Evolutionary conservation across 208 protist species (phyloP).

Genomic region (Trypanosoma lewisi): DNA sequence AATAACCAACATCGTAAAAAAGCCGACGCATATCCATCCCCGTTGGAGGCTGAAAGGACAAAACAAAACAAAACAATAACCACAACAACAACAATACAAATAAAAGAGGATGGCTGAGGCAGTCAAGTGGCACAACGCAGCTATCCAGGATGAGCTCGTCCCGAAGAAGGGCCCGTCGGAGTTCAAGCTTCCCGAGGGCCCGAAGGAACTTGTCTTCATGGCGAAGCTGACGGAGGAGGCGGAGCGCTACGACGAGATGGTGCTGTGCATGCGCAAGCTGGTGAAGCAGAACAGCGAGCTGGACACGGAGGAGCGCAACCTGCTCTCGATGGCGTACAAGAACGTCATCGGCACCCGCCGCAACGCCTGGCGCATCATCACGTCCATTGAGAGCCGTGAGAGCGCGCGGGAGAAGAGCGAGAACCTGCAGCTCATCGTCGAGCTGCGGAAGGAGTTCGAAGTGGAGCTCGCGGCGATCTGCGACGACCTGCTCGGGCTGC

Average conservation of each 20-base stretch:
- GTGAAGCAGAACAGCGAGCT: conserved; percentile 96
- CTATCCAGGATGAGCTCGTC: conserved; percentile 73
- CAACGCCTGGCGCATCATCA: conserved; percentile 98
- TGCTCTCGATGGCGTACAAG: conserved; percentile 99
- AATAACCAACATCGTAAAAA: background rate
- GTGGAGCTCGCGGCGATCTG: conserved; percentile 97
- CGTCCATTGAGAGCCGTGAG: conserved; percentile 97
- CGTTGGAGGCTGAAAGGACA: too few species aligned
- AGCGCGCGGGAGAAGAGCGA: conserved; percentile 84
- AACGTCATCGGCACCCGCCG: conserved; percentile 99
- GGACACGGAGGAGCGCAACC: conserved; percentile 99
- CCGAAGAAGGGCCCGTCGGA: conserved; percentile 62
- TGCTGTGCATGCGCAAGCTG: conserved; percentile 97
- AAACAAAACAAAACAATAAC: background rate
- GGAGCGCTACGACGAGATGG: conserved; percentile 99
- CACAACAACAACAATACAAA: conserved; percentile 1
- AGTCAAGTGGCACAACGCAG: conserved; percentile 81
- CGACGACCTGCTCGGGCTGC: conserved; percentile 95
- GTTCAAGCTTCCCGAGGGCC: conserved; percentile 76
- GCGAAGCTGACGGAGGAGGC: conserved; percentile 98
- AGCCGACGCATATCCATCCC: too few species aligned
- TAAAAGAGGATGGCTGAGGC: conserved; percentile 53
- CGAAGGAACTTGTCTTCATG: conserved; percentile 93
- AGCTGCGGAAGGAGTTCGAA: conserved; percentile 97
- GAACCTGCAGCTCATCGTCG: conserved; percentile 90